These are phyloP conservation scores for Kickxella alabastrina DNA, from an alignment of 192 early-diverging fungal genomes.

Conservation along the genomic window DNA sequence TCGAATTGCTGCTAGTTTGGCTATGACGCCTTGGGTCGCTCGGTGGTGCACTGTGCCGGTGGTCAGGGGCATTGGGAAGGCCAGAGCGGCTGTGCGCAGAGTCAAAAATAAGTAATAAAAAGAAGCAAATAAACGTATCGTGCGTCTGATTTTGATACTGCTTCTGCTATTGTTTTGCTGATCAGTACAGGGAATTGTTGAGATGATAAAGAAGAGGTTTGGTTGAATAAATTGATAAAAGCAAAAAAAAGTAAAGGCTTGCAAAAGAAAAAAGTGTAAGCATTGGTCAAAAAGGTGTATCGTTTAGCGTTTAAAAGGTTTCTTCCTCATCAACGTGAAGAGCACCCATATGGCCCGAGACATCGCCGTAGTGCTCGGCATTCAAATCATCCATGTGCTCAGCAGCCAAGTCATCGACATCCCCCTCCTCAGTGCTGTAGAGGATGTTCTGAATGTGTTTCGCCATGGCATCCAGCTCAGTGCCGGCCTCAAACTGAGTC, in stretches of 20 bases:
- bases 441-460: conserved; percentile 83
- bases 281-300: background rate
- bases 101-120: background rate
- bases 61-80: background rate
- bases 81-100: background rate
- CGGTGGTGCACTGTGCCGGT: conserved; percentile 29
- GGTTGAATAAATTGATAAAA: too few relatives aligned
- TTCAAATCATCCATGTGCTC: conserved; percentile 7
- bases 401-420: conserved; percentile 12
- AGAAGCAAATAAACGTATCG: too few relatives aligned
- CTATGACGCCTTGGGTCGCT: conserved; percentile 30
- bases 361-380: conserved; percentile 19
- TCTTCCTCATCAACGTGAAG: conserved; percentile 43
- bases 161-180: too few relatives aligned
- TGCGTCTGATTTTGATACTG: too few relatives aligned
- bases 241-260: too few relatives aligned
- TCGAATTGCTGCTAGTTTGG: conserved; percentile 29
- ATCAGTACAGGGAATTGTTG: too few relatives aligned
- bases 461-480: conserved; percentile 55
- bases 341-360: conserved; percentile 20
- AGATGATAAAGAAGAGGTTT: too few relatives aligned
- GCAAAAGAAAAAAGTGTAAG: background rate
- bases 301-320: conserved; percentile 21
- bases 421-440: conserved; percentile 76
- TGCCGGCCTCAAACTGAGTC: conserved; percentile 56